Base-by-base conservation (phyloP, 305 asterid genomes). In the Ilex paraguariensis region DNA sequence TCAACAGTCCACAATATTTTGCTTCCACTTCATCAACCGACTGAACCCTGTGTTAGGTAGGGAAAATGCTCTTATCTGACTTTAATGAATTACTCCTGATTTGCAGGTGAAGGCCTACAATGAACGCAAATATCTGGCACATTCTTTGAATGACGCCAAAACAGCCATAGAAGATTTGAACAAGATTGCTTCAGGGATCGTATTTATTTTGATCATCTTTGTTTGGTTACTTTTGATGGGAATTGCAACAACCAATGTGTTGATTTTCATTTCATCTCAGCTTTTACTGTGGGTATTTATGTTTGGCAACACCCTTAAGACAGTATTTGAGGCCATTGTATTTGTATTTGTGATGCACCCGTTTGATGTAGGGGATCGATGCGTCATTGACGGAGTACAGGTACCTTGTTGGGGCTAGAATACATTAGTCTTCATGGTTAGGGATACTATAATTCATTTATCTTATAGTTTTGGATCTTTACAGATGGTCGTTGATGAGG, bases 281-380 rank as follows among this genome's bases (percentile, higher is more conserved):
- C 8, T 84, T 61, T 63, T 88, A 61, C 75, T 88, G 0, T 73
- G 63, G 0, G 90, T 68, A 21, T 88, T 88, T 57, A 68, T 86
- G 73, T 83, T 88, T 59, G 91, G 95, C 10, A 84, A 84, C 81
- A 65, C 90, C 1, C 75, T 67, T 10, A 77, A 56, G 61, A 73
- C 69, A 39, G 42, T 79, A 3, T 88, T 88, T 14, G 96, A 88
- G 57, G 87, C 91, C 84, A 68, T 88, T 61, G 67, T 88, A 16
- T 88, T 88, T 57, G 81, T 82, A 1, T 88, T 88, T 36, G 64
- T 85, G 33, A 79, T 85, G 69, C 94, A 88, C 59, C 96, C 96
- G 0, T 88, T 81, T 59, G 94, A 88, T 64, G 90, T 86, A 10
- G 96, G 96, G 4, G 96, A 88, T 66, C 86, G 87, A 0, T 86